Evolutionary conservation across 1,284 basidiomycete species (phyloP).

Genomic region (Cutaneotrichosporon cutaneum): DNA sequence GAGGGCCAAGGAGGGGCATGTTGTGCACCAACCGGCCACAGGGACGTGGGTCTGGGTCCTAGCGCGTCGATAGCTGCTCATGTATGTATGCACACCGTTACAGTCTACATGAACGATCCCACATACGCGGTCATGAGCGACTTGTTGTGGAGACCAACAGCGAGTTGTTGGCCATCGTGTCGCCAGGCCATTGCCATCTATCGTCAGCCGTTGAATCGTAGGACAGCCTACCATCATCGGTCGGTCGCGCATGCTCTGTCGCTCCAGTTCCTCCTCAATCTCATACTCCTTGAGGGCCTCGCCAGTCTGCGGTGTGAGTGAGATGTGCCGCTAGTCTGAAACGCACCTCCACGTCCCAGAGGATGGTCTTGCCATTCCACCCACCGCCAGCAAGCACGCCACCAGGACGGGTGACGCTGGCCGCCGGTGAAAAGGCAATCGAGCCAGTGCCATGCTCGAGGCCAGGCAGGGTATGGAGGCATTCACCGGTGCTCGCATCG

Average conservation of each 20-base stretch:
- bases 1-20: background rate
- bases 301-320: constrained; percentile 29
- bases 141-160: constrained; percentile 44
- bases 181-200: constrained; percentile 44
- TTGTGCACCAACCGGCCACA: constrained; percentile 19
- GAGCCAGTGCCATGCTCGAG: constrained; percentile 44
- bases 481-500: constrained; percentile 38
- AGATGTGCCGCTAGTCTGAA: background rate
- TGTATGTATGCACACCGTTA: background rate
- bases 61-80: background rate
- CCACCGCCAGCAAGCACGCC: constrained; percentile 44
- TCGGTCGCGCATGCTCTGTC: constrained; percentile 30
- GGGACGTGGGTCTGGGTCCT: constrained; percentile 23
- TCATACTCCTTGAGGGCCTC: constrained; percentile 32
- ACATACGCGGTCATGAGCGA: constrained; percentile 37
- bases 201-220: background rate
- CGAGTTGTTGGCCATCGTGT: constrained; percentile 43
- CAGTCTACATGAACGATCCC: constrained; percentile 22
- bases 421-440: constrained; percentile 40
- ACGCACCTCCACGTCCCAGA: constrained; percentile 48
- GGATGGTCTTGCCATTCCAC: constrained; percentile 40
- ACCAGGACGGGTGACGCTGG: constrained; percentile 20
- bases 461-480: constrained; percentile 35
- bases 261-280: constrained; percentile 35
- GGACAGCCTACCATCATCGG: constrained; percentile 41